Evolutionary conservation across 371 early-diverging fungal genomes (phyloP).

Genomic region (Mortierella sp.): DNA sequence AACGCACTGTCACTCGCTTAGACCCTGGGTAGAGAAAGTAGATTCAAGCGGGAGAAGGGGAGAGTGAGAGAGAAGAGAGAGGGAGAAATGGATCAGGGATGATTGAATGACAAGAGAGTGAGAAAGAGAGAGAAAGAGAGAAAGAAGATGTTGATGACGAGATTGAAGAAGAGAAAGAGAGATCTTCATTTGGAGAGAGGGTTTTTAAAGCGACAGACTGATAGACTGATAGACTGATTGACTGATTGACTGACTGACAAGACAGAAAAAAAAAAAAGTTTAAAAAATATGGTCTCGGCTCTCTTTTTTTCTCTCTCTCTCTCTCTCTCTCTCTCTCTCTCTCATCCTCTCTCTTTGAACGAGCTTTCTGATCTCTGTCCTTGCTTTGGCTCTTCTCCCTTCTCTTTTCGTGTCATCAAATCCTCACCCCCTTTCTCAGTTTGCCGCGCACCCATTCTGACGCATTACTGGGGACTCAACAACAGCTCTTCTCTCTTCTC

Average conservation of each 20-base stretch:
- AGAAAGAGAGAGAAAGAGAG: background rate
- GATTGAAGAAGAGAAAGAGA: background rate
- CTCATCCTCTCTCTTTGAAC: no score
- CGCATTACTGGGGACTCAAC: no score
- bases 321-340: no score
- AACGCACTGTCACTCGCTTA: no score
- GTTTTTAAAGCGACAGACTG: background rate
- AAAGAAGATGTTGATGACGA: background rate
- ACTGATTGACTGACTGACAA: background rate
- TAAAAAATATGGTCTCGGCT: background rate
- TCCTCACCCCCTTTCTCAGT: no score
- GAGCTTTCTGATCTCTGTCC: no score
- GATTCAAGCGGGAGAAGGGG: background rate
- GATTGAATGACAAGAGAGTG: background rate
- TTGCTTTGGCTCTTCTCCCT: no score
- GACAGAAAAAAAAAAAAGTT: conserved; percentile 6
- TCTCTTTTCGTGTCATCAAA: no score
- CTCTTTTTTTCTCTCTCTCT: background rate
- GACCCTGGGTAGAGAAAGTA: no score
- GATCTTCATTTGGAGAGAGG: background rate
- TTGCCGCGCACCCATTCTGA: no score
- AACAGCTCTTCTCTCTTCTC: no score
- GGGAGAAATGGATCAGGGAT: background rate
- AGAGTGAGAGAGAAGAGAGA: background rate
- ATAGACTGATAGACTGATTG: background rate